A percentile compares a stretch with the other conserved stretches of the same genome.
Conservation (phyloP, 2,329 filamentous ascomycete genomes). For the Aspergillus caelatus region DNA sequence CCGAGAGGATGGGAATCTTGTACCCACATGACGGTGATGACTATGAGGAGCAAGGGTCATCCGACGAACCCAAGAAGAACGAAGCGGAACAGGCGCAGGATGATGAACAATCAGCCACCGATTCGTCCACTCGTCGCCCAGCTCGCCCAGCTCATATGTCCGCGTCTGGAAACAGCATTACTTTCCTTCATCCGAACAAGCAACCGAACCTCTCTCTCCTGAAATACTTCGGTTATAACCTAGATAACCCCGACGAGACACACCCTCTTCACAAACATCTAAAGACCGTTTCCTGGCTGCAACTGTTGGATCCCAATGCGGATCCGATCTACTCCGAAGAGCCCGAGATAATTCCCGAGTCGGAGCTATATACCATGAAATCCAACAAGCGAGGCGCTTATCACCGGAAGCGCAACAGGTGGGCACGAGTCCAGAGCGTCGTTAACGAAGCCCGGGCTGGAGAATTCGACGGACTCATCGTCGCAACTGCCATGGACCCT, state of each 20-base stretch:
- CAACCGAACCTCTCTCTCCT: constrained; percentile 84
- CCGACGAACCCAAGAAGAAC: constrained; percentile 15
- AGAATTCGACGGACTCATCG: constrained; percentile 78
- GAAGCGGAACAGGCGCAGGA: constrained; percentile 28
- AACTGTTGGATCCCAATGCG: constrained; percentile 74
- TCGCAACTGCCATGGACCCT: constrained; percentile 82
- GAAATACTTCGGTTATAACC: constrained; percentile 86
- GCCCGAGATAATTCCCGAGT: constrained; percentile 61
- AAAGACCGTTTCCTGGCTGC: constrained; percentile 86
- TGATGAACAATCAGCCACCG: constrained; percentile 8
- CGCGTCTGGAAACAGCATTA: constrained; percentile 61
- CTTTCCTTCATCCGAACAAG: constrained; percentile 65
- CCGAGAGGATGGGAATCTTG: constrained; percentile 84
- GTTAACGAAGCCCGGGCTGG: constrained; percentile 75
- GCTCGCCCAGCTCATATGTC: constrained; percentile 36
- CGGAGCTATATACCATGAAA: constrained; percentile 72
- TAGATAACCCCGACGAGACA: constrained; percentile 60
- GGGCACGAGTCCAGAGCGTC: constrained; percentile 70
- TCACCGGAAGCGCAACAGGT: constrained; percentile 84
- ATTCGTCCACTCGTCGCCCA: constrained; percentile 1
- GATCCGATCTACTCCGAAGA: constrained; percentile 74
- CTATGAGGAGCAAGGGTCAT: constrained; percentile 22
- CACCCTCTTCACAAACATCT: constrained; percentile 85
- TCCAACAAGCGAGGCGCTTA: constrained; percentile 81
- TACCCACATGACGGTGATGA: constrained; percentile 49